Percentiles rank a stretch among this genome's conserved stretches.
These are phyloP conservation scores for Trichoderma harzianum DNA, from an alignment of 2,329 filamentous ascomycete species.

Conservation along the genomic window DNA sequence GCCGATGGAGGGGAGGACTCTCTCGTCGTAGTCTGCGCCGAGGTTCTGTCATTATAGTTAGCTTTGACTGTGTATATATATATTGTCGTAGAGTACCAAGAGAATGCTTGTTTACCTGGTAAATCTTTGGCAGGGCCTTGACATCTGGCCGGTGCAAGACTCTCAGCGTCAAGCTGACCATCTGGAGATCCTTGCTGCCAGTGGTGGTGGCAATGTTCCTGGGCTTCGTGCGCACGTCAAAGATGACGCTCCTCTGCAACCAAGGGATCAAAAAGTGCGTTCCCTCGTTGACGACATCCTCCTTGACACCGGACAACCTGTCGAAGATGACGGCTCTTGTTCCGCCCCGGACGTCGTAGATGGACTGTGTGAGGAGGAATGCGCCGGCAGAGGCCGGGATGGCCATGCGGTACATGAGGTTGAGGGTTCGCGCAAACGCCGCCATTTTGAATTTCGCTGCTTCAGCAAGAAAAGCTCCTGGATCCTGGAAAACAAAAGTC, in stretches of 20 bases:
- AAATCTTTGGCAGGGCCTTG: conserved; percentile 90
- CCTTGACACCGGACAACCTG: conserved; percentile 85
- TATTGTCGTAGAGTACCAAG: too few species aligned
- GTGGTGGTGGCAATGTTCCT: conserved; percentile 97
- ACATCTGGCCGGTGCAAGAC: conserved; percentile 95
- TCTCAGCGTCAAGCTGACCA: conserved; percentile 96
- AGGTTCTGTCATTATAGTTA: conserved; percentile 63
- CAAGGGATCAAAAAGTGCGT: conserved; percentile 96
- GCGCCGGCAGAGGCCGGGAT: conserved; percentile 70
- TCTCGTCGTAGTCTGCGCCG: conserved; percentile 96
- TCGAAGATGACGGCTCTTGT: conserved; percentile 98
- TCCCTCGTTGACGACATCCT: conserved; percentile 88
- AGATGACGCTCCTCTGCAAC: conserved; percentile 91
- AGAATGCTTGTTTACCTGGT: conserved; percentile 66
- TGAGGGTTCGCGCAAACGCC: conserved; percentile 55
- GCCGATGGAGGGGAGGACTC: conserved; percentile 95
- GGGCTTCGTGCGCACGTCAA: conserved; percentile 96
- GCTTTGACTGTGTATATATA: background rate
- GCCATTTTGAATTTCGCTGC: conserved; percentile 42
- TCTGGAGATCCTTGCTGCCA: conserved; percentile 97
- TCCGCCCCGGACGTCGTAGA: conserved; percentile 97
- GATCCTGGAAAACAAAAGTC: background rate
- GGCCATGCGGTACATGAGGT: conserved; percentile 63
- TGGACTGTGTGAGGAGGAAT: conserved; percentile 68
- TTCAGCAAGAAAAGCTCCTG: background rate